A percentile compares a stretch with the other conserved stretches of the same genome.
These are phyloP conservation scores for Auriscalpium microsporum DNA, from an alignment of 768 basidiomycete species.

Conservation along the genomic window DNA sequence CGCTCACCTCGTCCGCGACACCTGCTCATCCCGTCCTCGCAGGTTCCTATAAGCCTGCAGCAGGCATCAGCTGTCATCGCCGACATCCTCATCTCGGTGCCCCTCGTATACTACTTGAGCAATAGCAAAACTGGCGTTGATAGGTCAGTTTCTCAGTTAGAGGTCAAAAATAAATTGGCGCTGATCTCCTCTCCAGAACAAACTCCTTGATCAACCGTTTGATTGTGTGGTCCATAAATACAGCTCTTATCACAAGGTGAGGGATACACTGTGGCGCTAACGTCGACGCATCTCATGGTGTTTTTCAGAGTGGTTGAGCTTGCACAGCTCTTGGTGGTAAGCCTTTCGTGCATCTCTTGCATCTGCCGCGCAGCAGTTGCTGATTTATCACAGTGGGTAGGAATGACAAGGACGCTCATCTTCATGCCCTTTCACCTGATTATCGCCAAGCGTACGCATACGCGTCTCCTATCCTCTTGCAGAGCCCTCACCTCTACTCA, in stretches of 20 bases:
- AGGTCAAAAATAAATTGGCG: background rate
- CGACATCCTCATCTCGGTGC: slow-evolving; percentile 2
- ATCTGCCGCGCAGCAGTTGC: background rate
- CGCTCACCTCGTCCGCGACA: background rate
- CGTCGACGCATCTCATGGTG: background rate
- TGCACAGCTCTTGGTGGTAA: slow-evolving; percentile 4
- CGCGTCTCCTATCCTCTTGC: background rate
- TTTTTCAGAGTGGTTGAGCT: background rate
- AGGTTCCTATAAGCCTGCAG: background rate
- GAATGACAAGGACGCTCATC: slow-evolving; percentile 1
- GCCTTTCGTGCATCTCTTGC: background rate
- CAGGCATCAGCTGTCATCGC: background rate
- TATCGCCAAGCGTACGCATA: slow-evolving; percentile 1
- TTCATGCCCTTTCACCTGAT: slow-evolving; percentile 8
- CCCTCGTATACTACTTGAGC: slow-evolving; percentile 8
- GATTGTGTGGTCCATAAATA: slow-evolving; percentile 5
- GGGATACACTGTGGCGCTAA: background rate
- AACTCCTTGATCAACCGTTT: slow-evolving; percentile 4
- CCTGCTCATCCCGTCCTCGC: no score
- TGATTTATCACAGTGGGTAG: background rate
- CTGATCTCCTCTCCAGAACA: background rate
- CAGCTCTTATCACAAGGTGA: slow-evolving; percentile 1
- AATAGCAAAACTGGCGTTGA: background rate
- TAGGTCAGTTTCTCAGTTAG: background rate
- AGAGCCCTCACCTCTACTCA: background rate